phyloP scores from a whole-genome alignment of 176 grass and related monocot genomes.

The Pontederia paniculata region DNA sequence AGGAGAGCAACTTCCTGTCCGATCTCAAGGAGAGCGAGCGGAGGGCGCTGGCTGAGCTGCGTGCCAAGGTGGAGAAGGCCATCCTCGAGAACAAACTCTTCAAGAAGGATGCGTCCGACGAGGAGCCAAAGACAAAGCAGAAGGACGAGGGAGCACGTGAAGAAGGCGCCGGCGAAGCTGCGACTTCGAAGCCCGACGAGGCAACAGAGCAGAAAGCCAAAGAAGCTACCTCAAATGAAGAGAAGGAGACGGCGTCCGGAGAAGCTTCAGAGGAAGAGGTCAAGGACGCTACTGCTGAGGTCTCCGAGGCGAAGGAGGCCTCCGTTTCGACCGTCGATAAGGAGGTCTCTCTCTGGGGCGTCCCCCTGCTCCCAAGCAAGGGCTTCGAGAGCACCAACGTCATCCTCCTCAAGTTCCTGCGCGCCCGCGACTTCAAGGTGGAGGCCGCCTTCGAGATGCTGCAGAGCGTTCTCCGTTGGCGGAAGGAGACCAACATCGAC shows the following conservation, averaged over 20 bases:
- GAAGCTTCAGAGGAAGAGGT: neutral
- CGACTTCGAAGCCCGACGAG: neutral
- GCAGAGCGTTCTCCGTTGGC: slow-evolving; percentile 54
- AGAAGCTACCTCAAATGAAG: neutral
- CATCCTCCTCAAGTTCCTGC: slow-evolving; percentile 94
- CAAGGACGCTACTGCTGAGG: neutral
- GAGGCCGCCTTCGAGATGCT: slow-evolving; percentile 88
- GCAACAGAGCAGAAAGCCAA: neutral
- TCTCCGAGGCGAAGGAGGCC: neutral
- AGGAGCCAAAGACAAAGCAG: slow-evolving; percentile 1
- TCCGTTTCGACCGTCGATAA: slow-evolving; percentile 14
- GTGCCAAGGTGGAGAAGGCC: slow-evolving; percentile 62
- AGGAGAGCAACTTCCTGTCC: slow-evolving; percentile 81
- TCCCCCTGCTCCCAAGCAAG: slow-evolving; percentile 73
- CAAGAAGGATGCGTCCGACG: neutral
- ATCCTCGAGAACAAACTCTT: slow-evolving; percentile 41
- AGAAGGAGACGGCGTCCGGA: neutral
- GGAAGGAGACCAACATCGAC: slow-evolving; percentile 46
- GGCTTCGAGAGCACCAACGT: slow-evolving; percentile 54
- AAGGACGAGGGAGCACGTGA: neutral
- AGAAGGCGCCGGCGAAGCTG: neutral
- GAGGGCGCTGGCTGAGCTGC: slow-evolving; percentile 69
- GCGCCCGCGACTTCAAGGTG: slow-evolving; percentile 89
- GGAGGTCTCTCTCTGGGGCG: slow-evolving; percentile 64
- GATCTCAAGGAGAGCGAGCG: slow-evolving; percentile 71